Percentiles rank a stretch among this genome's conserved stretches.
Evolutionary conservation across 768 basidiomycete species (phyloP).

Genomic region (Mycena polygramma): DNA sequence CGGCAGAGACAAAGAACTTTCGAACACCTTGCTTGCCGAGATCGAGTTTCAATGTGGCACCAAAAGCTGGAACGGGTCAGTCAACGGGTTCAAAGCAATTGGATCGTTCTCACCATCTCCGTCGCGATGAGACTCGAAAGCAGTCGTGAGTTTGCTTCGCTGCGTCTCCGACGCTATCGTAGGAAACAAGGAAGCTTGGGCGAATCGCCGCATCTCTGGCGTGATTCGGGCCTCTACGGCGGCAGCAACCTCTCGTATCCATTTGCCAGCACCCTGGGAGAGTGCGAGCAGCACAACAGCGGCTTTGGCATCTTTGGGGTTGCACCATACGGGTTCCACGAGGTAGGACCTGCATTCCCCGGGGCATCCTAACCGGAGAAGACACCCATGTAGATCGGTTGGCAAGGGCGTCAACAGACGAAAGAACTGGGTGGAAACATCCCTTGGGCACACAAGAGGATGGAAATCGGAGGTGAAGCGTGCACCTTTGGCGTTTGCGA

Average conservation of each 20-base stretch:
- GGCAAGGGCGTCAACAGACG: constrained; percentile 49
- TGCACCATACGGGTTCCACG: constrained; percentile 73
- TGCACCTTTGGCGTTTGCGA: constrained; percentile 67
- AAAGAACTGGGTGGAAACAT: constrained; percentile 37
- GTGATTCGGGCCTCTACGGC: constrained; percentile 62
- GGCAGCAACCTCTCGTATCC: constrained; percentile 61
- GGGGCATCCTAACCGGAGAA: constrained; percentile 70
- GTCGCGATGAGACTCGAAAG: constrained; percentile 58
- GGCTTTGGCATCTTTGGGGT: constrained; percentile 74
- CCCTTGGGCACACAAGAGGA: constrained; percentile 59
- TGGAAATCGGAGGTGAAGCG: constrained; percentile 46
- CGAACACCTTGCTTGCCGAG: constrained; percentile 48
- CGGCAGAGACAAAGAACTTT: constrained; percentile 59
- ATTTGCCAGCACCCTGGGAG: constrained; percentile 69
- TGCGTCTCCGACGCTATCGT: constrained; percentile 58
- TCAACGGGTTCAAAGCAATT: not conserved
- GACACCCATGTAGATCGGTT: constrained; percentile 60
- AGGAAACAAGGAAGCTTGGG: constrained; percentile 60
- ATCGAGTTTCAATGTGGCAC: constrained; percentile 62
- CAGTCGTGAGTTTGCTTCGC: not conserved
- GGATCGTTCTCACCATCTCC: constrained; percentile 60
- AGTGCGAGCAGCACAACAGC: constrained; percentile 78
- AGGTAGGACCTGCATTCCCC: constrained; percentile 68
- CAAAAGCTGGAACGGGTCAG: constrained; percentile 59
- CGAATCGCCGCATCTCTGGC: constrained; percentile 57